Percentiles rank a stretch among this genome's conserved stretches.
phyloP scores from a whole-genome alignment of 345 rosid genomes.

The Boechera stricta region DNA sequence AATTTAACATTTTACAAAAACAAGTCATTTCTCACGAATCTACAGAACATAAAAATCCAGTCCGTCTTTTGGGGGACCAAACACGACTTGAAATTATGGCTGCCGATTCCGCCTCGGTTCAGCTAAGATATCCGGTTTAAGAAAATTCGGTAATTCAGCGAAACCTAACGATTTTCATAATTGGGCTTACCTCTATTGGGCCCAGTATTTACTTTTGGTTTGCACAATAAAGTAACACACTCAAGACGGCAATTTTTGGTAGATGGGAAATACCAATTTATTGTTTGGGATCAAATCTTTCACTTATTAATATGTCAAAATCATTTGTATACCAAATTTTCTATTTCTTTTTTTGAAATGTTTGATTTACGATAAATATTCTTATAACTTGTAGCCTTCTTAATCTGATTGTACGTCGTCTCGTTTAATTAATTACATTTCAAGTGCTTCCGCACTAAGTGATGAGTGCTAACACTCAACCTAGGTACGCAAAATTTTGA shows the following conservation, averaged over 20 bases:
- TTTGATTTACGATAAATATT: no score
- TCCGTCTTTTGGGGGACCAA: background rate
- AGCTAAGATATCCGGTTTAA: background rate
- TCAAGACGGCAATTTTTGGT: no score
- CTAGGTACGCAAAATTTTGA: background rate
- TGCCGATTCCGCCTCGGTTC: background rate
- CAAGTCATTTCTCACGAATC: background rate
- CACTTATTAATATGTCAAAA: no score
- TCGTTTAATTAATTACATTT: background rate
- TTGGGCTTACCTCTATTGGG: background rate
- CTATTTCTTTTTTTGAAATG: no score
- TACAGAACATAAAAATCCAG: constrained; percentile 19
- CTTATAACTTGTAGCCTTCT: no score
- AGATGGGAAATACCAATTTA: no score
- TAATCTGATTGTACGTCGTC: background rate
- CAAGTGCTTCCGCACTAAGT: background rate
- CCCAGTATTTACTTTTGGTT: background rate
- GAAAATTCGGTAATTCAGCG: background rate
- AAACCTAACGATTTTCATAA: no score
- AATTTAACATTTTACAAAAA: no score
- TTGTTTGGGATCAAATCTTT: no score
- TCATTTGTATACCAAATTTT: no score
- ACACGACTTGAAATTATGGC: background rate
- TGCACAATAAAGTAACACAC: no score
- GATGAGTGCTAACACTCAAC: constrained; percentile 10